Percentiles rank a stretch among this genome's conserved stretches.
Evolutionary conservation across 441 rosid species (phyloP).

Genomic region (Adansonia madagascariensis): DNA sequence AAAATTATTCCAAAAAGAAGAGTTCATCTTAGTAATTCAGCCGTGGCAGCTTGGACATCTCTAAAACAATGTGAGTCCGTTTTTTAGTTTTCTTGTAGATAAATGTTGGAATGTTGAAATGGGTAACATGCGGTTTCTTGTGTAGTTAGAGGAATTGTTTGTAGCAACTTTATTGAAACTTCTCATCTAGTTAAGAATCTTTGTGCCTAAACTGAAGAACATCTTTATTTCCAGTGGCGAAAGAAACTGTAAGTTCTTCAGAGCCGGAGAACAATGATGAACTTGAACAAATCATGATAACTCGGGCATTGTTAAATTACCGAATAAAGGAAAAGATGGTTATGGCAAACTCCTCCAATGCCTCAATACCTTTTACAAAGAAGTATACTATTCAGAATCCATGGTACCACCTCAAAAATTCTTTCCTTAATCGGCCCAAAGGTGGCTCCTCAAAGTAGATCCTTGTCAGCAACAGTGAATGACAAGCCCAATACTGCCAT

Average conservation of each 20-base stretch:
- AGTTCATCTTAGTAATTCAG: slow-evolving; percentile 33
- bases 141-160: not conserved
- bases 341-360: slow-evolving; percentile 50
- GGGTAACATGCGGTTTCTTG: not conserved
- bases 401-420: slow-evolving; percentile 73
- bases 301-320: slow-evolving; percentile 76
- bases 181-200: not conserved
- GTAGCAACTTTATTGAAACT: not conserved
- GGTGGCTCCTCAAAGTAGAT: slow-evolving; percentile 59
- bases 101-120: not conserved
- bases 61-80: slow-evolving; percentile 72
- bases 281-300: slow-evolving; percentile 84
- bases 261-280: slow-evolving; percentile 83
- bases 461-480: slow-evolving; percentile 33
- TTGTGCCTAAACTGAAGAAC: slow-evolving; percentile 16
- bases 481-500: slow-evolving; percentile 35
- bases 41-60: slow-evolving; percentile 97
- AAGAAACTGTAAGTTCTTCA: slow-evolving; percentile 77
- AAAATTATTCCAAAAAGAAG: no score
- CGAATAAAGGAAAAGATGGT: slow-evolving; percentile 76
- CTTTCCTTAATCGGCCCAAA: slow-evolving; percentile 78
- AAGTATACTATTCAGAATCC: slow-evolving; percentile 60
- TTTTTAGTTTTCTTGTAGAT: not conserved
- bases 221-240: slow-evolving; percentile 69
- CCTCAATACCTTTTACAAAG: slow-evolving; percentile 67